Base-by-base conservation (phyloP, 2,329 filamentous ascomycete species). In the Trichoderma endophyticum region DNA sequence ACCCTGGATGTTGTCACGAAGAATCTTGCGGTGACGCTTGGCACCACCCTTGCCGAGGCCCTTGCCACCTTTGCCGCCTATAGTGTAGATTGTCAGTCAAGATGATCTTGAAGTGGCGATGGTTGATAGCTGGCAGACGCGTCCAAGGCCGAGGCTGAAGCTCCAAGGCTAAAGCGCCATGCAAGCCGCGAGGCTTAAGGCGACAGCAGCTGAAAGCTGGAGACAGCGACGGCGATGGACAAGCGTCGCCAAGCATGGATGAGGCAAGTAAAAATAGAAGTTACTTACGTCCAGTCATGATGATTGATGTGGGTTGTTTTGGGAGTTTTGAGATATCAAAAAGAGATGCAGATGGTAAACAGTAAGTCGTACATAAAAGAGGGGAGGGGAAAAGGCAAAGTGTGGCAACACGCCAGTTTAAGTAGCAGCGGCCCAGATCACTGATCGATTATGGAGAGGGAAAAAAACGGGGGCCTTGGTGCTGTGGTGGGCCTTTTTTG, bases 1-100 rank as follows among this genome's bases (percentile, higher is more conserved):
- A 87, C 95, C 95, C 88, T 98, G 95, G 83, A 98, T 98, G 93
- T 97, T 98, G 92, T 97, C 95, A 86, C 95, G 94, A 85, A 98
- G 90, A 89, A 98, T 98, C 93, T 98, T 98, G 82, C 95, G 92
- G 88, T 98, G 95, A 86, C 95, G 95, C 93, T 98, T 98, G 86
- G 95, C 95, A 85, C 95, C 95, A 78, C 95, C 95, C 91, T 97
- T 97, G 84, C 95, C 95, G 86, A 97, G 94, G 84, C 95, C 95
- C 91, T 97, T 97, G 84, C 95, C 95, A 85, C 95, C 95, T 88
- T 97, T 97, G 84, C 94, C 94, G 84, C 93, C 93, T 96, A 76
- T 74, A 74, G n/a, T 24, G 77, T 3, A 11, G 28, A 36, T 77
- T 77, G 85, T 90, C 79, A 90, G 85, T 26, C 26, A 48, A n/a